Evolutionary conservation across 495 filamentous ascomycete species (phyloP), one percentile per base, ranked within the genome.

Genomic region (Penicillium silybi): DNA sequence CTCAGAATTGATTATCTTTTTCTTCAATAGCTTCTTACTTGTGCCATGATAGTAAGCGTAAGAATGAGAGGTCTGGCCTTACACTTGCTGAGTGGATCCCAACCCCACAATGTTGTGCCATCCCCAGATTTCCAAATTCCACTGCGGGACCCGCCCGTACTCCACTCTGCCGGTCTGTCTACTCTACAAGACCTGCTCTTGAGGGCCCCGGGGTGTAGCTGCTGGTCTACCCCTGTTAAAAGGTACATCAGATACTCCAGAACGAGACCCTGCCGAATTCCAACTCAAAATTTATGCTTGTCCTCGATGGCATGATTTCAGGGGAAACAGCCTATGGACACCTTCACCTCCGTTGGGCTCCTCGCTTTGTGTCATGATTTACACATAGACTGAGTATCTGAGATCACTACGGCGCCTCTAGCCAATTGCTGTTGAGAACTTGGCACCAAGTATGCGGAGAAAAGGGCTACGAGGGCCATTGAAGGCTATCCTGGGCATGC

Each of bases 271-370:
- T 48, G 13, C 27, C 25, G 46, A 17, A 26, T 16, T 37, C 23
- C 35, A 46, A 46, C 29, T 34, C 44, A 43, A 37, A 40, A 52
- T 29, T 52, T 52, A 52, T 46, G 50, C 50, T 52, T 52, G 50
- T 45, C 43, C 44, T 9, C 15, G 35, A 10, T 40, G 50, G 50
- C 13, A 46, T 41, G 50, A 44, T 45, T 25, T 37, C 44, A 47
- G 44, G 50, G 50, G 50, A 47, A 47, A 18, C 44, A 10, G n/a
- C 37, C 37, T 16, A 39, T 39, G n/a, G 18, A 4, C 37, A 32
- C 37, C 7, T 18, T 7, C 37, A 2, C 18, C 6, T 2, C 37
- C 1, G 6, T 39, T 19, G 15, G 50, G 2, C 10, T 16, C 38
- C 23, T n/a, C n/a, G 46, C 13, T 19, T 35, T 25, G 38, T 46